Evolutionary conservation across 2,329 filamentous ascomycete species (phyloP).

Genomic region (Penicillium sp.): DNA sequence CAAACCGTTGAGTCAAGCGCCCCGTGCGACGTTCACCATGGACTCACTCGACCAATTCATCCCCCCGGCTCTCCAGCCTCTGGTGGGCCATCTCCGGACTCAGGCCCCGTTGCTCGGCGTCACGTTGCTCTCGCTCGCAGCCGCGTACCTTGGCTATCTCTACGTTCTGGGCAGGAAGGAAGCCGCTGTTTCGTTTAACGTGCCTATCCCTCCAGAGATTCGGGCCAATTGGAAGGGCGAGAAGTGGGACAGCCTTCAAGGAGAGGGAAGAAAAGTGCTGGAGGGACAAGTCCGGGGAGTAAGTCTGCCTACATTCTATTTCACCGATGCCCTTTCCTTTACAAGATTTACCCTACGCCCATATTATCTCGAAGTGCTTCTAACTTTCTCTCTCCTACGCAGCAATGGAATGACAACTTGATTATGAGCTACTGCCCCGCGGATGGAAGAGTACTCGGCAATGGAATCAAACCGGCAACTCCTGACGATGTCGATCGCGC

Average conservation of each 20-base stretch:
- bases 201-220: conserved; percentile 32
- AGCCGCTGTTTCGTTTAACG: conserved; percentile 31
- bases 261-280: conserved; percentile 28
- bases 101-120: conserved; percentile 20
- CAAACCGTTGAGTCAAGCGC: too few species aligned
- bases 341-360: too few species aligned
- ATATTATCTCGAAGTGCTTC: too few species aligned
- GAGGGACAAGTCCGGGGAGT: conserved; percentile 34
- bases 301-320: conserved; percentile 13
- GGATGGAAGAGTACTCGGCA: conserved; percentile 71
- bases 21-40: too few species aligned
- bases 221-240: conserved; percentile 24
- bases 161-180: conserved; percentile 26
- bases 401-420: conserved; percentile 35
- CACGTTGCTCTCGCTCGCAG: conserved; percentile 25
- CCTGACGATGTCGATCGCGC: conserved; percentile 68
- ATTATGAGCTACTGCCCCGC: conserved; percentile 59
- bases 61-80: conserved; percentile 10
- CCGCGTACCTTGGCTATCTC: conserved; percentile 27
- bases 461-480: conserved; percentile 60
- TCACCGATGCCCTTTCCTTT: neutral
- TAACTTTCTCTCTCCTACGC: conserved; percentile 11
- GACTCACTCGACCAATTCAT: too few species aligned
- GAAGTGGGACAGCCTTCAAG: conserved; percentile 32
- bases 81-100: too few species aligned